Percentiles rank a stretch among this genome's conserved stretches.
Conservation (phyloP, 2,329 filamentous ascomycete genomes). For the Stagonosporopsis vannaccii region DNA sequence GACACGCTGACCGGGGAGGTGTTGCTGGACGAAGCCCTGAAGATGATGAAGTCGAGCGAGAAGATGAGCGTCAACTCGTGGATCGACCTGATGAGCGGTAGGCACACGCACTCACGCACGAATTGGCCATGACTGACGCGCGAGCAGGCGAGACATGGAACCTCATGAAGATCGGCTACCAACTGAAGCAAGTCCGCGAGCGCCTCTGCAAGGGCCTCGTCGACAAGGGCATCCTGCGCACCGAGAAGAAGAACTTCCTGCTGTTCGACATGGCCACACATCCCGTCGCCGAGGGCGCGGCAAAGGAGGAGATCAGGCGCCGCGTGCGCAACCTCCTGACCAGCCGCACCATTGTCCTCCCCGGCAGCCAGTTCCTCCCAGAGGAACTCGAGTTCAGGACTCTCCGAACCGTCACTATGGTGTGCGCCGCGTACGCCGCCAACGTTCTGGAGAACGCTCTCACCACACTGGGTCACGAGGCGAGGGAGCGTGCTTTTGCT, state of each 20-base stretch:
- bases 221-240: conserved; percentile 97
- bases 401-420: conserved; percentile 90
- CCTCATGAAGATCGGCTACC: conserved; percentile 99
- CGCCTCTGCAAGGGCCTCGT: conserved; percentile 96
- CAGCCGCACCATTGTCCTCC: conserved; percentile 90
- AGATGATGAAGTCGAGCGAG: conserved; percentile 99
- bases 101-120: conserved; percentile 33
- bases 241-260: conserved; percentile 98
- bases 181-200: conserved; percentile 98
- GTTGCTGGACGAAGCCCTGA: conserved; percentile 93
- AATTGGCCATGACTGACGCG: conserved; percentile 28
- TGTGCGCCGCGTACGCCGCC: conserved; percentile 96
- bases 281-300: conserved; percentile 92
- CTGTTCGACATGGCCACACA: conserved; percentile 99
- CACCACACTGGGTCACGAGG: conserved; percentile 90
- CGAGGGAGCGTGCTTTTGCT: conserved; percentile 90
- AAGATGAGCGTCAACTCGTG: conserved; percentile 99
- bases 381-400: conserved; percentile 95
- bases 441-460: conserved; percentile 99
- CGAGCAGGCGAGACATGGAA: conserved; percentile 98
- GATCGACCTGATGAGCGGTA: conserved; percentile 99
- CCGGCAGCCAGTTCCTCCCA: conserved; percentile 85
- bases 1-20: conserved; percentile 97
- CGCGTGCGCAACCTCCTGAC: conserved; percentile 92
- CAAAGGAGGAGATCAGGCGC: conserved; percentile 95